Evolutionary conservation across 768 basidiomycete genomes (phyloP), one percentile per base, ranked within the genome.

Genomic region (Roridomyces roridus): DNA sequence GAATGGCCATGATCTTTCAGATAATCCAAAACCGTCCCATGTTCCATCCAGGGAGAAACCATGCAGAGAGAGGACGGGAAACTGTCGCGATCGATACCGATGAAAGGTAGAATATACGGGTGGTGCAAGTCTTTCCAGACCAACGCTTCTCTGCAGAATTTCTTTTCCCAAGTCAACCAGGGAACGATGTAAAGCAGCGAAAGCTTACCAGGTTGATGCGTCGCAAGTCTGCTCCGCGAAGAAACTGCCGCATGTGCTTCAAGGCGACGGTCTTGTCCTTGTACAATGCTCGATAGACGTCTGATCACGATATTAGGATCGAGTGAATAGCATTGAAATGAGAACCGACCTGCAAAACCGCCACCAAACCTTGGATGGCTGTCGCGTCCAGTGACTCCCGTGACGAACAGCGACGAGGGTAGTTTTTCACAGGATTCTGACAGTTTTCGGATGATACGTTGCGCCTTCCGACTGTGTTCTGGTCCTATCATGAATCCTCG

Each of bases 1-100:
- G 34, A 11, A 37, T 37, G 20, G 24, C 35, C 34, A 10, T 43
- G 47, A n/a, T 29, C 39, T 26, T 72, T 70, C 14, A 55, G 46
- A 31, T 35, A 55, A 23, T 34, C 6, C 12, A 35, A 15, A 12
- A 48, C 46, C 8, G 23, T 55, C 2, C 53, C 53, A 37, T 48
- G 20, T 14, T 47, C 29, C 46, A 55, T 46, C 53, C 53, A 55
- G 7, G 53, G 45, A 17, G 53, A 55, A 2, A 47, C 53, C 53
- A 55, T 26, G 20, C 28, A 34, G 29, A 55, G 18, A 14, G 41
- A 34, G 24, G 40, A 20, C 10, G 51, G 26, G 28, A 53, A 53
- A 14, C 17, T 28, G 15, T 44, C 41, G 6, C 28, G 2, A 15
- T 45, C 43, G 31, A 53, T 23, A 7, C 51, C 51, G 17, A 53